Conservation (phyloP, 331 rosid genomes). For the Erythrophleum ivorense region DNA sequence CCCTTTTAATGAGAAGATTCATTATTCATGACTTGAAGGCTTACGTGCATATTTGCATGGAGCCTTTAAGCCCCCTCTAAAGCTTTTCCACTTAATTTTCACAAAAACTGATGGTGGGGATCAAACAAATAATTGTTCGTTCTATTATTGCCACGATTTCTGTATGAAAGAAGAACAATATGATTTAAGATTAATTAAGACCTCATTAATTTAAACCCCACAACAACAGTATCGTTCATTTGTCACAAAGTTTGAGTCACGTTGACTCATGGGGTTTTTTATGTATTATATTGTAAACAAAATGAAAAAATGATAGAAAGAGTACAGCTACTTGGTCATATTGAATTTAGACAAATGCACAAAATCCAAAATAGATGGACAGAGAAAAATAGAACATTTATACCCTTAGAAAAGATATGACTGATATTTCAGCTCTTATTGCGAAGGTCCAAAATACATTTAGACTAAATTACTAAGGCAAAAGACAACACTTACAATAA, state of each 20-base stretch:
- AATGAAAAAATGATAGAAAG: background rate
- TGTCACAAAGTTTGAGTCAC: background rate
- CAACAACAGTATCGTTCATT: background rate
- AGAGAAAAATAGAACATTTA: background rate
- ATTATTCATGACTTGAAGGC: background rate
- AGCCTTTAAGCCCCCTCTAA: background rate
- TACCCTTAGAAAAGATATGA: conserved; percentile 9
- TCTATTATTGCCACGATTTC: no score
- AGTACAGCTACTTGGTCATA: background rate
- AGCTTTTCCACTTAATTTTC: background rate
- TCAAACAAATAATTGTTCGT: no score
- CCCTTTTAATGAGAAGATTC: background rate
- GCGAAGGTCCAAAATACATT: background rate
- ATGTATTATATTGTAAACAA: no score
- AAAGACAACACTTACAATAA: conserved; percentile 11
- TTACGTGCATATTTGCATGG: background rate
- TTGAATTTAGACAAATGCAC: background rate
- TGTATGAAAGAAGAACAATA: background rate
- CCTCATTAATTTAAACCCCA: no score
- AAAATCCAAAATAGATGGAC: conserved; percentile 10
- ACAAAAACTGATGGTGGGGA: background rate
- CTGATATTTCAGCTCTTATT: background rate
- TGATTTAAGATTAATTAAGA: no score
- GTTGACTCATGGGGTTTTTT: background rate
- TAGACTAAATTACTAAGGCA: background rate